phyloP scores from a whole-genome alignment of 169 alveolate species.

The Eimeria acervulina region DNA sequence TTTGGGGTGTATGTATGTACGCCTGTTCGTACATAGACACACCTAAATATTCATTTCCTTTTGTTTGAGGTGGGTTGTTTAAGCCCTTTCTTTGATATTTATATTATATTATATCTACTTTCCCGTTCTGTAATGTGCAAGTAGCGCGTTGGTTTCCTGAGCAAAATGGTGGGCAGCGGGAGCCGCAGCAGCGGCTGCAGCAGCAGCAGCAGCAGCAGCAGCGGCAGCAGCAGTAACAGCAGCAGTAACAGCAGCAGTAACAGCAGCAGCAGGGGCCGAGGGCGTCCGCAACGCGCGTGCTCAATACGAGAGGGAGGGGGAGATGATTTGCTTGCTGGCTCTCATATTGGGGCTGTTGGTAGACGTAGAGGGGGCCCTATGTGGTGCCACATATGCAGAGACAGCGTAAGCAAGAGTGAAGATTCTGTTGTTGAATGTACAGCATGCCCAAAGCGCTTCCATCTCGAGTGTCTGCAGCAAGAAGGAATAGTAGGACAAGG shows the following conservation, averaged over 20 bases:
- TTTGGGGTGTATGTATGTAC: neutral
- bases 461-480: slow-evolving; percentile 76
- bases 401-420: slow-evolving; percentile 37
- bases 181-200: too few relatives aligned
- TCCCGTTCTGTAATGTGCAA: neutral
- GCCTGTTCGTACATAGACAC: neutral
- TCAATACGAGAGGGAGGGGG: too few relatives aligned
- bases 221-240: neutral
- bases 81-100: neutral
- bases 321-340: slow-evolving; percentile 43
- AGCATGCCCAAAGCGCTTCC: slow-evolving; percentile 73
- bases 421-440: slow-evolving; percentile 69
- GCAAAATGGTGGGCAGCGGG: slow-evolving; percentile 5
- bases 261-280: slow-evolving; percentile 36
- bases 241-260: slow-evolving; percentile 35
- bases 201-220: neutral
- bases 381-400: slow-evolving; percentile 79
- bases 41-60: too few relatives aligned
- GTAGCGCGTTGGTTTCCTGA: neutral
- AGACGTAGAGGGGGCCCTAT: slow-evolving; percentile 61
- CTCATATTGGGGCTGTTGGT: slow-evolving; percentile 39
- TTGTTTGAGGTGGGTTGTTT: too few relatives aligned
- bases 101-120: neutral
- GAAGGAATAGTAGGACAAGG: too few relatives aligned
- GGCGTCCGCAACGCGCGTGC: slow-evolving; percentile 1